Evolutionary conservation across 1,284 basidiomycete species (phyloP).

Genomic region (Ustilago vetiveriae): DNA sequence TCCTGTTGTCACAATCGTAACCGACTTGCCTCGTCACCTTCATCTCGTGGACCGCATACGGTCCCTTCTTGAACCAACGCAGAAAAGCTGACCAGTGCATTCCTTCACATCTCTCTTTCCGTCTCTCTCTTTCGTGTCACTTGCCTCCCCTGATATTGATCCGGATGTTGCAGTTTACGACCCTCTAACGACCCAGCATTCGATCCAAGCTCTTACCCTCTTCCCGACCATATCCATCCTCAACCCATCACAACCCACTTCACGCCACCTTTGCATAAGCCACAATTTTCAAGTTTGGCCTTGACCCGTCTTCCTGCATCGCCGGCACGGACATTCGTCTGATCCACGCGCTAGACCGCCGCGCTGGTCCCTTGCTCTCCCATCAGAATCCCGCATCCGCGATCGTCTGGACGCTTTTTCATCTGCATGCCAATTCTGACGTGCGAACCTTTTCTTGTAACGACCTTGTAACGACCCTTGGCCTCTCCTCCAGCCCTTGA

Average conservation of each 20-base stretch:
- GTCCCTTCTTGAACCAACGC: not conserved
- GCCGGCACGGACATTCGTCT: constrained; percentile 19
- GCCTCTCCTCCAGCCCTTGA: constrained; percentile 6
- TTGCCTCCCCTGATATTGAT: no score
- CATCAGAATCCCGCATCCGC: not conserved
- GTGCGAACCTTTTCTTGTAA: constrained; percentile 22
- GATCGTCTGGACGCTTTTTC: constrained; percentile 7
- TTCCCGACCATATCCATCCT: constrained; percentile 4
- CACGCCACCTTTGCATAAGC: constrained; percentile 16
- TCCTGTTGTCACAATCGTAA: constrained; percentile 1
- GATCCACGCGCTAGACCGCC: constrained; percentile 20
- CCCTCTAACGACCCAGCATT: constrained; percentile 36
- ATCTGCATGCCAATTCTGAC: constrained; percentile 33
- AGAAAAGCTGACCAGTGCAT: constrained; percentile 11
- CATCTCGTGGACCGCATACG: constrained; percentile 3
- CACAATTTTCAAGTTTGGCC: constrained; percentile 2
- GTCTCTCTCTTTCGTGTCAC: not conserved
- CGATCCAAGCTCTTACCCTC: not conserved
- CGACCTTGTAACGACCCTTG: constrained; percentile 43
- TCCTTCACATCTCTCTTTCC: not conserved
- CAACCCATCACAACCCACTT: constrained; percentile 28
- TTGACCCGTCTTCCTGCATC: constrained; percentile 14
- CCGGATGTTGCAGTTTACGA: constrained; percentile 26
- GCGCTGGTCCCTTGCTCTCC: constrained; percentile 8
- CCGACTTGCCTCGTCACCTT: constrained; percentile 5